Evolutionary conservation across 768 basidiomycete species (phyloP).

Genomic region (Phlebiopsis gigantea): DNA sequence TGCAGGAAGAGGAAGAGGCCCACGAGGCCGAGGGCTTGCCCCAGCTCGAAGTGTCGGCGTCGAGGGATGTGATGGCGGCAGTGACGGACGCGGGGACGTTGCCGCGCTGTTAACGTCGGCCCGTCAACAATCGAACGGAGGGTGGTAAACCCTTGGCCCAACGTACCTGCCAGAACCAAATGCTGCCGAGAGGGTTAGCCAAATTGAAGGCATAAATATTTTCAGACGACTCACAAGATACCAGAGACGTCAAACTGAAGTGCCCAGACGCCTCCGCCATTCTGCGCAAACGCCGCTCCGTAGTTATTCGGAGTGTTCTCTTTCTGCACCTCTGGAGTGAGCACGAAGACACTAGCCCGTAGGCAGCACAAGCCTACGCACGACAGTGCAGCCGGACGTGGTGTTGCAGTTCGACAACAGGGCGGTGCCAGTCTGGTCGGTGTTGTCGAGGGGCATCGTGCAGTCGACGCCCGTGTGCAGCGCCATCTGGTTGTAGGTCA

Average conservation of each 20-base stretch:
- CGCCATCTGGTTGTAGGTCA: constrained; percentile 48
- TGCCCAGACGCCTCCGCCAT: constrained; percentile 61
- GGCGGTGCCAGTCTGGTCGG: constrained; percentile 28
- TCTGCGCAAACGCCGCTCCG: constrained; percentile 35
- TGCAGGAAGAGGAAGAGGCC: constrained; percentile 31
- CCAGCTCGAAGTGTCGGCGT: constrained; percentile 38
- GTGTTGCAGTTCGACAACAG: neutral
- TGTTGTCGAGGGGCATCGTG: constrained; percentile 24
- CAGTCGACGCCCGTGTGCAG: constrained; percentile 42
- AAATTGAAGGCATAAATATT: neutral
- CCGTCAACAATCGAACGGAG: neutral
- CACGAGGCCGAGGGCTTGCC: constrained; percentile 40
- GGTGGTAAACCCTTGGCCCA: neutral
- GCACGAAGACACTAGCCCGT: neutral
- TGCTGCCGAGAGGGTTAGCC: constrained; percentile 22
- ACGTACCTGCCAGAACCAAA: constrained; percentile 46
- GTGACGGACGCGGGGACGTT: constrained; percentile 32
- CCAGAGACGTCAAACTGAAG: constrained; percentile 59
- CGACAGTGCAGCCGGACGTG: constrained; percentile 18
- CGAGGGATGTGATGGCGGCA: constrained; percentile 27
- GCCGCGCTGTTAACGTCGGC: constrained; percentile 26
- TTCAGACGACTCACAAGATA: constrained; percentile 30
- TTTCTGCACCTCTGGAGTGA: no score
- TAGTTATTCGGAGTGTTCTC: constrained; percentile 34
- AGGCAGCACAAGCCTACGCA: neutral